Percentiles rank a stretch among this genome's conserved stretches.
Conservation (phyloP, 176 grass and related monocot species). For the Cenchrus purpureus region DNA sequence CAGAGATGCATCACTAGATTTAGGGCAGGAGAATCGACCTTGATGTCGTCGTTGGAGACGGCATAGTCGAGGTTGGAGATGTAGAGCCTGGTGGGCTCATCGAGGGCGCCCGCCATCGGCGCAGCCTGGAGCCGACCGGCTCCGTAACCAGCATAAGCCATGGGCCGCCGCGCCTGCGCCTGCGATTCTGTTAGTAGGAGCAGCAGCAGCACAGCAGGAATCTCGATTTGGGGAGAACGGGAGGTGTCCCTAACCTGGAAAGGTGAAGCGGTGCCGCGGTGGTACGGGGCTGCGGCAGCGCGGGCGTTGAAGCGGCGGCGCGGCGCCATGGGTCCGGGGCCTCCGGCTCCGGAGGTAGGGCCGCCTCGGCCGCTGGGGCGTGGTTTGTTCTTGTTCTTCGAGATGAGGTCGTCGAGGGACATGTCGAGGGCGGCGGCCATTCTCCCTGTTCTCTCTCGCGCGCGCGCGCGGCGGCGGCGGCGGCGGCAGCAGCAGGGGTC, state of each 20-base stretch:
- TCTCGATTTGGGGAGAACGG: not conserved
- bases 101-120: constrained; percentile 33
- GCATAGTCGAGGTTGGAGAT: constrained; percentile 77
- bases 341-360: not conserved
- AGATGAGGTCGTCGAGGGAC: constrained; percentile 83
- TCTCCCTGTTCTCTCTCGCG: not conserved
- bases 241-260: not conserved
- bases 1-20: not conserved
- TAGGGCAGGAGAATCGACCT: constrained; percentile 37
- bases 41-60: constrained; percentile 78
- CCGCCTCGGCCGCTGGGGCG: not conserved
- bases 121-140: constrained; percentile 10
- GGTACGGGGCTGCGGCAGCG: constrained; percentile 41
- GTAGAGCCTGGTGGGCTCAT: constrained; percentile 66
- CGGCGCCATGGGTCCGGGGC: not conserved
- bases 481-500: not conserved
- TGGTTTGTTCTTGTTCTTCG: constrained; percentile 61
- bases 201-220: not conserved
- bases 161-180: not conserved
- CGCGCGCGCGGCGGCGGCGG: not conserved
- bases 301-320: constrained; percentile 50
- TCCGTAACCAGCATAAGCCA: constrained; percentile 20
- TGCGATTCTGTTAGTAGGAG: not conserved
- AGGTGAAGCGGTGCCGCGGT: not conserved
- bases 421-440: constrained; percentile 68